Percentiles rank a stretch among this genome's conserved stretches.
These are phyloP conservation scores for Russula sp. DNA, from an alignment of 768 basidiomycete species.

Conservation along the genomic window DNA sequence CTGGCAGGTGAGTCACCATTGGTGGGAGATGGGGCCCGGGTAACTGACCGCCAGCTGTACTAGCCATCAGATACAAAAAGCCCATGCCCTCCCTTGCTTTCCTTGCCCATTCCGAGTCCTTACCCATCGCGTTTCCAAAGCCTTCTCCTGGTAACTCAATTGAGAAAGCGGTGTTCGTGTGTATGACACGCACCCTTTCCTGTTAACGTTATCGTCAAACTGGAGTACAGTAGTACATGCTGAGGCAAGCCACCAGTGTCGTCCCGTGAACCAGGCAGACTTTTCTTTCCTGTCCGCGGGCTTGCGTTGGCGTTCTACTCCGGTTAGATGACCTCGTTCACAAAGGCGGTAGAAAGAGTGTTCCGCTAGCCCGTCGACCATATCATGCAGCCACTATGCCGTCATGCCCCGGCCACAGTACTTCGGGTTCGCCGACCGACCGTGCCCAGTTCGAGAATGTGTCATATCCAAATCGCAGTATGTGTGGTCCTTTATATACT, in stretches of 20 bases:
- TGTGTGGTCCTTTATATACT: neutral
- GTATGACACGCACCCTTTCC: neutral
- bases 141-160: too few relatives aligned
- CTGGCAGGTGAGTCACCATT: too few relatives aligned
- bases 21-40: too few relatives aligned
- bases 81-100: too few relatives aligned
- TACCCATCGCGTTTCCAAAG: too few relatives aligned
- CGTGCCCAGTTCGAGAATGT: neutral
- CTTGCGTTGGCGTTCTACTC: neutral
- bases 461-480: neutral
- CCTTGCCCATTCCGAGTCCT: too few relatives aligned
- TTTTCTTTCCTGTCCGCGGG: neutral
- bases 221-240: neutral
- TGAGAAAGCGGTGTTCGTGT: too few relatives aligned
- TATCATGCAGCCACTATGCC: neutral
- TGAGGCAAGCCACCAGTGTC: neutral
- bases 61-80: too few relatives aligned
- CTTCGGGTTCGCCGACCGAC: neutral
- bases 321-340: too few relatives aligned
- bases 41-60: too few relatives aligned
- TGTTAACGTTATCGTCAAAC: neutral
- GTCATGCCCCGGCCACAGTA: neutral
- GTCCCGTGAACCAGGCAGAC: neutral
- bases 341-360: too few relatives aligned
- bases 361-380: too few relatives aligned